These are phyloP conservation scores for Penicillium cosmopolitanum DNA, from an alignment of 495 filamentous ascomycete species.

Conservation along the genomic window DNA sequence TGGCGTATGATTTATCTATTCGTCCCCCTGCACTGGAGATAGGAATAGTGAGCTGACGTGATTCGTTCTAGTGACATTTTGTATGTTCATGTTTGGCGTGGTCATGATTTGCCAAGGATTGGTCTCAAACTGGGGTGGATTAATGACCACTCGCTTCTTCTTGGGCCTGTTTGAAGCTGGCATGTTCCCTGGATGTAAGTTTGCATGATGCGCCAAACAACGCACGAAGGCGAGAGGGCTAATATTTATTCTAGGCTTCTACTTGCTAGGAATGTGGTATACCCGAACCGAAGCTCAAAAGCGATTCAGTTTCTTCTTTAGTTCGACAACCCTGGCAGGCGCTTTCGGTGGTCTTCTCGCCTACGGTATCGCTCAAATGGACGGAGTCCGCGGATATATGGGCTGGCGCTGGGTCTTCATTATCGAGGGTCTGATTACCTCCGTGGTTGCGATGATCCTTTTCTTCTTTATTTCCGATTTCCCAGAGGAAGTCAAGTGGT, in stretches of 20 bases:
- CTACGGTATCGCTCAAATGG: slow-evolving; percentile 79
- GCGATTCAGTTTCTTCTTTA: slow-evolving; percentile 89
- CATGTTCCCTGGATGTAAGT: slow-evolving; percentile 72
- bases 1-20: slow-evolving; percentile 59
- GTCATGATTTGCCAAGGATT: slow-evolving; percentile 79
- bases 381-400: slow-evolving; percentile 62
- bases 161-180: slow-evolving; percentile 86
- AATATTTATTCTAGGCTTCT: slow-evolving; percentile 58
- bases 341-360: slow-evolving; percentile 87
- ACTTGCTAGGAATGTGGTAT: slow-evolving; percentile 89
- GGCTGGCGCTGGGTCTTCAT: slow-evolving; percentile 89
- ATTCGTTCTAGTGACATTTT: slow-evolving; percentile 56
- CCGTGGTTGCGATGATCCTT: slow-evolving; percentile 69
- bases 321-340: slow-evolving; percentile 77
- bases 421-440: slow-evolving; percentile 75
- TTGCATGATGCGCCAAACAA: neutral
- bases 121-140: slow-evolving; percentile 73
- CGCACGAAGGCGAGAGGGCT: neutral
- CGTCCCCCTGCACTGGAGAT: neutral
- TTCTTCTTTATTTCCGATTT: slow-evolving; percentile 86
- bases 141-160: slow-evolving; percentile 84
- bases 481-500: slow-evolving; percentile 59
- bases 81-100: slow-evolving; percentile 84
- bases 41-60: neutral
- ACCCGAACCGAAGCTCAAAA: slow-evolving; percentile 83